These are phyloP conservation scores for Aspergillus pseudotamarii DNA, from an alignment of 2,329 filamentous ascomycete genomes.

Conservation along the genomic window DNA sequence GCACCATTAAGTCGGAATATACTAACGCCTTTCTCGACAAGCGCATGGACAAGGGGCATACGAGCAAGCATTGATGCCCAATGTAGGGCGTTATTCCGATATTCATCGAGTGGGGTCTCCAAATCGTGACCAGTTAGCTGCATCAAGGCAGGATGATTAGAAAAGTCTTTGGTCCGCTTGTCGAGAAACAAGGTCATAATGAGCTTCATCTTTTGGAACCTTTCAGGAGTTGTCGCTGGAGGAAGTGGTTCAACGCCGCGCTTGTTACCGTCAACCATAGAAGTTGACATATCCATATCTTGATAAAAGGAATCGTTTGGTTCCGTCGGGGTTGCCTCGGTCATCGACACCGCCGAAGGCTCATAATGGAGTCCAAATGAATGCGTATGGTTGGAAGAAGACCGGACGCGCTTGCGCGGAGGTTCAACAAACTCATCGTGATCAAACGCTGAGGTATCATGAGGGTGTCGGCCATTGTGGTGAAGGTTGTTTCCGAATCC, in stretches of 20 bases:
- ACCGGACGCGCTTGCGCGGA: conserved; percentile 74
- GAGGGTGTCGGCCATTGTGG: conserved; percentile 44
- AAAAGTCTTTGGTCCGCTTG: conserved; percentile 67
- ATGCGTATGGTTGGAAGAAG: conserved; percentile 54
- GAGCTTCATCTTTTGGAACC: conserved; percentile 78
- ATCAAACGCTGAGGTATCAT: conserved; percentile 50
- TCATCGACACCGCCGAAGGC: conserved; percentile 39
- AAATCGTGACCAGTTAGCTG: conserved; percentile 78
- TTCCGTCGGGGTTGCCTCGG: conserved; percentile 48
- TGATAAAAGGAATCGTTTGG: conserved; percentile 52
- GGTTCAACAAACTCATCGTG: conserved; percentile 69
- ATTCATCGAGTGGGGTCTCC: conserved; percentile 88
- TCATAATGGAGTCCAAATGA: conserved; percentile 40
- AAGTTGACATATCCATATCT: conserved; percentile 37
- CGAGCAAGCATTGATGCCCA: conserved; percentile 95
- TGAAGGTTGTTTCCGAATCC: conserved; percentile 68
- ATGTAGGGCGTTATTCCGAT: conserved; percentile 83
- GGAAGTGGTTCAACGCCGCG: conserved; percentile 48
- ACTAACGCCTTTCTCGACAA: conserved; percentile 83
- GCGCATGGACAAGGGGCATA: conserved; percentile 75
- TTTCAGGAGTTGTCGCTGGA: conserved; percentile 61
- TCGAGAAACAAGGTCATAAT: conserved; percentile 84
- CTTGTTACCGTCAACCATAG: conserved; percentile 34
- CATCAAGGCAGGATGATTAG: conserved; percentile 75
- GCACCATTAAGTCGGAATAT: conserved; percentile 85